A percentile compares a stretch with the other conserved stretches of the same genome.
Conservation (phyloP, 495 filamentous ascomycete genomes). For the Penicillium lagena region DNA sequence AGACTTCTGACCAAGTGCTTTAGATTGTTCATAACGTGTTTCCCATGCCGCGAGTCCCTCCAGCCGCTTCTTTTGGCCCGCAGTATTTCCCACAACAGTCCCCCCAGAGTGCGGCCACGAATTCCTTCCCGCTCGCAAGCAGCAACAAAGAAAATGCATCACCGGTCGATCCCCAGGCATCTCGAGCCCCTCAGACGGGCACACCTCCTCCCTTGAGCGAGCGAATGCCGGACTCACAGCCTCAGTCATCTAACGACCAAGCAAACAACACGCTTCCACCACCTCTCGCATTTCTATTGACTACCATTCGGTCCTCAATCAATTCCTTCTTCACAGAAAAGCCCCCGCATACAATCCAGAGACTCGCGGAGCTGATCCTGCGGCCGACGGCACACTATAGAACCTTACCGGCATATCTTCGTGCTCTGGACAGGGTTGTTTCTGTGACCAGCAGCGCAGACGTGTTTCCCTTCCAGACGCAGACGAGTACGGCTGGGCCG, state of each 20-base stretch:
- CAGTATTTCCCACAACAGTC: constrained; percentile 21
- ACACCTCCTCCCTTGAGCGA: constrained; percentile 33
- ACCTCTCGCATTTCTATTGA: constrained; percentile 55
- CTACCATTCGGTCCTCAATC: constrained; percentile 62
- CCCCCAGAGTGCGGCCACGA: constrained; percentile 28
- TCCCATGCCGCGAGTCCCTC: constrained; percentile 36
- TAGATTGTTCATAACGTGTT: constrained; percentile 51
- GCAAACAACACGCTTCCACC: constrained; percentile 51
- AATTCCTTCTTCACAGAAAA: constrained; percentile 58
- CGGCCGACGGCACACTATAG: constrained; percentile 71
- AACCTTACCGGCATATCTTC: constrained; percentile 74
- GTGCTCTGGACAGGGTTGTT: constrained; percentile 85
- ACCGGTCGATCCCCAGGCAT: constrained; percentile 25
- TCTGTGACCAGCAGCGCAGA: constrained; percentile 80
- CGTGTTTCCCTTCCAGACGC: constrained; percentile 72
- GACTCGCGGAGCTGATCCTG: constrained; percentile 85
- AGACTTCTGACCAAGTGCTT: constrained; percentile 3
- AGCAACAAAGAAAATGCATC: constrained; percentile 51
- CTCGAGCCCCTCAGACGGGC: constrained; percentile 22
- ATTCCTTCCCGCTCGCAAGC: constrained; percentile 23
- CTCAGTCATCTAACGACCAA: constrained; percentile 32
- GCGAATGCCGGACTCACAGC: constrained; percentile 40
- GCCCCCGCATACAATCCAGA: constrained; percentile 90
- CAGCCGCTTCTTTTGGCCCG: constrained; percentile 16
- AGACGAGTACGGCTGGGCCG: constrained; percentile 36